These are phyloP conservation scores for Coniochaeta sp. DNA, from an alignment of 2,329 filamentous ascomycete genomes.

Conservation along the genomic window DNA sequence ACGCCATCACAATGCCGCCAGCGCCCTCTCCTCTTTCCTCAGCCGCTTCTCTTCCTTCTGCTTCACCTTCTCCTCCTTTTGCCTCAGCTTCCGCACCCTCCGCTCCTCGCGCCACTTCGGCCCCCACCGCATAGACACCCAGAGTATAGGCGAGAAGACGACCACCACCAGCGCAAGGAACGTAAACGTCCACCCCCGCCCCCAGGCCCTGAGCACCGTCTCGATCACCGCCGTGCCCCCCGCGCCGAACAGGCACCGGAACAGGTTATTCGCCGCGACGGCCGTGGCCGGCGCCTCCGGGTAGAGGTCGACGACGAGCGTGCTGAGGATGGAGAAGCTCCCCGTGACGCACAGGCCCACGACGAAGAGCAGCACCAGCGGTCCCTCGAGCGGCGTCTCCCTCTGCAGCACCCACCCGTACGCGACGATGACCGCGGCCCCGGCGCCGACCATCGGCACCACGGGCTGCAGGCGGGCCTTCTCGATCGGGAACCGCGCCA, in stretches of 20 bases:
- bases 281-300: conserved; percentile 53
- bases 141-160: conserved; percentile 39
- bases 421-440: conserved; percentile 41
- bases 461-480: conserved; percentile 46
- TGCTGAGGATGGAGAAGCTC: conserved; percentile 56
- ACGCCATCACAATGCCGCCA: background rate
- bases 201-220: conserved; percentile 48
- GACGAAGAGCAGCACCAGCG: conserved; percentile 48
- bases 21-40: background rate
- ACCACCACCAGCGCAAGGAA: conserved; percentile 46
- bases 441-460: conserved; percentile 45
- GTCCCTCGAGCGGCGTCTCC: conserved; percentile 43
- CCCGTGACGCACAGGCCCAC: conserved; percentile 52
- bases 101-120: conserved; percentile 38
- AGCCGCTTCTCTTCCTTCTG: conserved; percentile 6
- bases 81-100: conserved; percentile 19
- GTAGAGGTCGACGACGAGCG: conserved; percentile 56
- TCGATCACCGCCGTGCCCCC: conserved; percentile 52
- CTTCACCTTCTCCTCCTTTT: conserved; percentile 15
- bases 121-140: conserved; percentile 41
- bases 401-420: conserved; percentile 52
- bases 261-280: conserved; percentile 57
- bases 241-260: conserved; percentile 54
- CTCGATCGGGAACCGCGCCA: conserved; percentile 47
- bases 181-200: conserved; percentile 56